Percentiles rank a stretch among this genome's conserved stretches.
Evolutionary conservation across 163 green algal species (phyloP).

Genomic region (Chlorella variabilis): DNA sequence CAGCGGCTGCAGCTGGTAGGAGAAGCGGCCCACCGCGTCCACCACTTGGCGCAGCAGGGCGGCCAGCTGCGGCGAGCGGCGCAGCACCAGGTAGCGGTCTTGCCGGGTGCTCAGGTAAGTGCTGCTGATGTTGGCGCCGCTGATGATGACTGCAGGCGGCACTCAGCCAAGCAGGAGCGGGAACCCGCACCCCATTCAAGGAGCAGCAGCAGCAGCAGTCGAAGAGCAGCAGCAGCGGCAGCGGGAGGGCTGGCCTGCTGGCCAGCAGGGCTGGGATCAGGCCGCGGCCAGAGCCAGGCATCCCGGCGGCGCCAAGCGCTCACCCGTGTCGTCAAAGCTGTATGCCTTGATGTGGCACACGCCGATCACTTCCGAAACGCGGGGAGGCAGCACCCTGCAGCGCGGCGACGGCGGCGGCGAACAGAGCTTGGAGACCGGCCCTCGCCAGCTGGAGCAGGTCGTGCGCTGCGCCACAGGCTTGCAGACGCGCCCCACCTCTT

Average conservation of each 20-base stretch:
- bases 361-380: constrained; percentile 53
- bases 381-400: constrained; percentile 46
- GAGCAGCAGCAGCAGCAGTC: not conserved
- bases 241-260: not conserved
- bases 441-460: too few species aligned
- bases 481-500: constrained; percentile 31
- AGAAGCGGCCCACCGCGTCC: constrained; percentile 1
- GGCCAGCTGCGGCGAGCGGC: constrained; percentile 26
- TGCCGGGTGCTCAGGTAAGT: constrained; percentile 50
- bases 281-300: too few species aligned
- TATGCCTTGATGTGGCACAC: constrained; percentile 57
- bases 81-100: constrained; percentile 35
- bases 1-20: constrained; percentile 34
- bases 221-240: too few species aligned
- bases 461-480: too few species aligned
- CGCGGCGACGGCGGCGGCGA: too few species aligned
- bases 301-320: not conserved
- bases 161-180: not conserved
- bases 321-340: constrained; percentile 50
- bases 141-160: constrained; percentile 40
- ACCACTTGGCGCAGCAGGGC: constrained; percentile 3
- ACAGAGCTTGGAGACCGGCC: too few species aligned
- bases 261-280: too few species aligned
- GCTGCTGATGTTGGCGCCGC: constrained; percentile 54
- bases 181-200: not conserved